phyloP scores from a whole-genome alignment of 495 filamentous ascomycete genomes.

The Tuber aestivum region DNA sequence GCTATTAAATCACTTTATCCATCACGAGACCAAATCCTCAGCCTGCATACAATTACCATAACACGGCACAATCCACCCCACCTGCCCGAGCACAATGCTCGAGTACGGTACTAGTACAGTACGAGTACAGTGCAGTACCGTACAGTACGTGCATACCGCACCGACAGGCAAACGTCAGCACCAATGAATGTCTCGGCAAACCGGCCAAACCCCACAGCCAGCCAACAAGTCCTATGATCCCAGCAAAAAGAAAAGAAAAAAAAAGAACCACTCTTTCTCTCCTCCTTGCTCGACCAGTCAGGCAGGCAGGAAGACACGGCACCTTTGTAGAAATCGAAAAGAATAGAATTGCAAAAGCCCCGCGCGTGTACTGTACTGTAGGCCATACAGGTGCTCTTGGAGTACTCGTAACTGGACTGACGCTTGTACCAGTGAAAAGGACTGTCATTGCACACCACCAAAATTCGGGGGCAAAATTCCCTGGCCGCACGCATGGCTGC shows the following conservation, averaged over 20 bases:
- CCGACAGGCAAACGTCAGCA: not conserved
- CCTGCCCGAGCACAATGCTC: too few species aligned
- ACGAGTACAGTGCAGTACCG: too few species aligned
- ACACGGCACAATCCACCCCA: not conserved
- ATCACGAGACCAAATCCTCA: not conserved
- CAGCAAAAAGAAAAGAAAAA: not conserved
- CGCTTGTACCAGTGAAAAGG: too few species aligned
- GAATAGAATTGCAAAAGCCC: not conserved
- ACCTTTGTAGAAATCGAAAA: not conserved
- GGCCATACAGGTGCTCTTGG: too few species aligned
- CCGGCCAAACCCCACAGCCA: not conserved
- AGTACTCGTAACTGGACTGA: too few species aligned
- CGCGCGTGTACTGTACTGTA: not conserved
- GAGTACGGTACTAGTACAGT: too few species aligned
- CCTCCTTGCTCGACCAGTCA: not conserved
- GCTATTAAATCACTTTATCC: not conserved
- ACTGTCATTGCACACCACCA: too few species aligned
- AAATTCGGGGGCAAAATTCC: too few species aligned
- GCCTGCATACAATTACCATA: not conserved
- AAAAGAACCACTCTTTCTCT: not conserved
- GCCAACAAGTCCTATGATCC: not conserved
- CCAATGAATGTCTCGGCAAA: not conserved
- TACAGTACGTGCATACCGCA: not conserved
- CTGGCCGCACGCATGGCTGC: too few species aligned
- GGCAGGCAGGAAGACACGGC: not conserved